Percentiles rank a stretch among this genome's conserved stretches.
Conservation (phyloP, 306 rosid species). For the Prosopis cineraria region DNA sequence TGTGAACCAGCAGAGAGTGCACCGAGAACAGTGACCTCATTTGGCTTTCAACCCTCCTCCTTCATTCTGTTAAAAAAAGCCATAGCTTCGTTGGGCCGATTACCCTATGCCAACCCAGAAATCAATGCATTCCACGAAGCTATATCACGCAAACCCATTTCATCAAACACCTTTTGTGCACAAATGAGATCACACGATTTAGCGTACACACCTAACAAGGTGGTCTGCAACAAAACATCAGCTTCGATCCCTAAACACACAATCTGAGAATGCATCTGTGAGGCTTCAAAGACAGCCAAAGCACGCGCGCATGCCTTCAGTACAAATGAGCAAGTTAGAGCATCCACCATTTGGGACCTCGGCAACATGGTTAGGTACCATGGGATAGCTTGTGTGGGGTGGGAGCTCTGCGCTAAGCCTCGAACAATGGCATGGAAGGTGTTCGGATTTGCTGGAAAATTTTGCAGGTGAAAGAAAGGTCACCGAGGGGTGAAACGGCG, state of each 20-base stretch:
- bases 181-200: constrained; percentile 59
- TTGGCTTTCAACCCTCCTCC: constrained; percentile 67
- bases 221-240: constrained; percentile 60
- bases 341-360: constrained; percentile 53
- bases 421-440: constrained; percentile 75
- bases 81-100: constrained; percentile 64
- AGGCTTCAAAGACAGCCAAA: constrained; percentile 60
- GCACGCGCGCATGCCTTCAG: constrained; percentile 90
- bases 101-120: constrained; percentile 84
- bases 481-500: constrained; percentile 60
- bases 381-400: constrained; percentile 64
- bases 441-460: constrained; percentile 53
- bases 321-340: constrained; percentile 77
- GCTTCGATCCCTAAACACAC: constrained; percentile 60
- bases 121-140: constrained; percentile 86
- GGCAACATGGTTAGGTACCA: constrained; percentile 61
- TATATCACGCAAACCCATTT: constrained; percentile 61
- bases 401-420: constrained; percentile 70
- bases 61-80: constrained; percentile 65
- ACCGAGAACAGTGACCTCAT: constrained; percentile 74
- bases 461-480: constrained; percentile 56
- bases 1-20: constrained; percentile 82
- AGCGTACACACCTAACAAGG: constrained; percentile 75
- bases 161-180: constrained; percentile 82
- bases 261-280: constrained; percentile 69